phyloP scores from a whole-genome alignment of 176 grass and related monocot species.

The Thinopyrum elongatum region DNA sequence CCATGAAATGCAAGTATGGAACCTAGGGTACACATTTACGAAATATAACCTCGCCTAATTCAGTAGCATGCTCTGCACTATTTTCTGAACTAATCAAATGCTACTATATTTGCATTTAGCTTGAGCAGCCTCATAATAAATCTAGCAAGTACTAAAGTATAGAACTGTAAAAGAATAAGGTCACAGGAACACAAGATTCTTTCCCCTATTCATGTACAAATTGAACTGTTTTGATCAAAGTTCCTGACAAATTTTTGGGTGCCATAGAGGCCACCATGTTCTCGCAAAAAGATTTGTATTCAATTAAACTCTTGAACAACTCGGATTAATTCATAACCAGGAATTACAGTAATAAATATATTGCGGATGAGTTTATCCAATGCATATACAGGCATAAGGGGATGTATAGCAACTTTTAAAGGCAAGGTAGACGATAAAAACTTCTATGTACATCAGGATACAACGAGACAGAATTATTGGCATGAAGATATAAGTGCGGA shows the following conservation, averaged over 20 bases:
- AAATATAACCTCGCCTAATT: neutral
- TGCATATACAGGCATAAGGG: neutral
- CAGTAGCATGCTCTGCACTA: neutral
- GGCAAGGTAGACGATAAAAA: neutral
- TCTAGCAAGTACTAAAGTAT: neutral
- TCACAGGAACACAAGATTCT: neutral
- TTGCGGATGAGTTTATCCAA: neutral
- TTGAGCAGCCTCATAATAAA: neutral
- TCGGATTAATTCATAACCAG: conserved; percentile 3
- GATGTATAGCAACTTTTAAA: neutral
- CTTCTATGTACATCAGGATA: neutral
- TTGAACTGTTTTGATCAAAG: neutral
- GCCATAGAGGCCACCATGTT: neutral
- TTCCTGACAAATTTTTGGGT: neutral
- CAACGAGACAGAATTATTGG: neutral
- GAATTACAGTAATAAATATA: neutral
- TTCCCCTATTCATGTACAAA: neutral
- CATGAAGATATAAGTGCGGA: conserved; percentile 3
- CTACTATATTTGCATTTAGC: neutral
- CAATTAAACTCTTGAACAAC: neutral
- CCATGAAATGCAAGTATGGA: neutral
- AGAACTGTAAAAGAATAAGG: conserved; percentile 4
- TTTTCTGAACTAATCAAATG: neutral
- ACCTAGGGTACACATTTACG: neutral
- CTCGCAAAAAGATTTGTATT: neutral